Evolutionary conservation across 148 eudicot genomes (phyloP).

Genomic region (Limonium bicolor): DNA sequence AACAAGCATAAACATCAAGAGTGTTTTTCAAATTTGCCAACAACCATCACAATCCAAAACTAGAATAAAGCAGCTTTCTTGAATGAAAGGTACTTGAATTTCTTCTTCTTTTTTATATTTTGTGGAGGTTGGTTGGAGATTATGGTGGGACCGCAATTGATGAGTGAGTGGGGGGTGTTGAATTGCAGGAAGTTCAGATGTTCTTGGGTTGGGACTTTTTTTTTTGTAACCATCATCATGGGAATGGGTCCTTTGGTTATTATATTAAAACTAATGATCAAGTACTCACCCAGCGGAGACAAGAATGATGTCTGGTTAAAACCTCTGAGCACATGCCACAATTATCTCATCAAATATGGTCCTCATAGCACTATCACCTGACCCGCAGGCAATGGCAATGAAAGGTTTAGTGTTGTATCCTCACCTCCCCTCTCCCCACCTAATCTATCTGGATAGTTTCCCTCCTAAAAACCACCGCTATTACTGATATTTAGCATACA

Average conservation of each 20-base stretch:
- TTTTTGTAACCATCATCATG: too few species aligned
- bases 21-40: too few species aligned
- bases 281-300: conserved; percentile 82
- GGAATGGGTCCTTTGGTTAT: too few species aligned
- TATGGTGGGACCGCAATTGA: too few species aligned
- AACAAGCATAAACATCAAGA: too few species aligned
- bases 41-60: background rate
- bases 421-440: conserved; percentile 65
- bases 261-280: background rate
- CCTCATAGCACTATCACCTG: conserved; percentile 82
- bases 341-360: conserved; percentile 76
- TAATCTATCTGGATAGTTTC: conserved; percentile 80
- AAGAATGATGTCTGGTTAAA: conserved; percentile 86
- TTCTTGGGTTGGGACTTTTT: background rate
- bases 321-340: conserved; percentile 68
- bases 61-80: background rate
- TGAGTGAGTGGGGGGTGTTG: too few species aligned
- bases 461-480: too few species aligned
- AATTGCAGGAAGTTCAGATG: too few species aligned
- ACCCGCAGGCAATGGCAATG: conserved; percentile 86
- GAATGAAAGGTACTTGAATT: too few species aligned
- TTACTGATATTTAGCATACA: too few species aligned
- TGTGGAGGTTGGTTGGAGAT: too few species aligned
- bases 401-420: conserved; percentile 77
- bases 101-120: too few species aligned